Conservation (phyloP, 352 stramenopile species). For the Pythium monospermum region DNA sequence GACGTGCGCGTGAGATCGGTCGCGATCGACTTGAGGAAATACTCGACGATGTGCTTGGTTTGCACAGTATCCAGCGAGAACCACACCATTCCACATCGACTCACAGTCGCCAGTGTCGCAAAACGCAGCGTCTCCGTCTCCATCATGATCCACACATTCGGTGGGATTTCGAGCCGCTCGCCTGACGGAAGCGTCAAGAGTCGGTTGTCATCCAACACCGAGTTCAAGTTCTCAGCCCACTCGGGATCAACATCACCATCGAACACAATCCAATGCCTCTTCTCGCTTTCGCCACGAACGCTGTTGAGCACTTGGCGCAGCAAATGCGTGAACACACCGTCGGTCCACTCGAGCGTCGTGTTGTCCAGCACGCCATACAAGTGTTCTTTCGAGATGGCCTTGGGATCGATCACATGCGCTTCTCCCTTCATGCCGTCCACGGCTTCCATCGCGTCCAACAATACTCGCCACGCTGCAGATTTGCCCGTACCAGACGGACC, state of each 20-base stretch:
- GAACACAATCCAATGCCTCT: conserved; percentile 99
- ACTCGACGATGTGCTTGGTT: conserved; percentile 87
- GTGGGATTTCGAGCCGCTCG: conserved; percentile 96
- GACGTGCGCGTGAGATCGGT: conserved; percentile 56
- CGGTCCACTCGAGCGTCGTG: conserved; percentile 99
- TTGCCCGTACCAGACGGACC: conserved; percentile 97
- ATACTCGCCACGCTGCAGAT: conserved; percentile 89
- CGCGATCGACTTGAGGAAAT: conserved; percentile 72
- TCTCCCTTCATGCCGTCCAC: conserved; percentile 96
- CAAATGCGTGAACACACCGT: conserved; percentile 98
- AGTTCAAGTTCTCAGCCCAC: conserved; percentile 99
- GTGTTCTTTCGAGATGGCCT: conserved; percentile 97
- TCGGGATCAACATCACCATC: conserved; percentile 99
- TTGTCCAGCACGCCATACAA: conserved; percentile 99
- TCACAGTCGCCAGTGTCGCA: conserved; percentile 99
- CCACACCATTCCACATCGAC: conserved; percentile 99
- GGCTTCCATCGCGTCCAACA: conserved; percentile 93
- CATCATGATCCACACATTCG: conserved; percentile 99
- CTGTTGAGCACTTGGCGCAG: conserved; percentile 97
- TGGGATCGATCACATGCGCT: conserved; percentile 98
- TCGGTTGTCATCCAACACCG: conserved; percentile 99
- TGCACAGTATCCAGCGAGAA: conserved; percentile 97
- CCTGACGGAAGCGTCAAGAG: conserved; percentile 98
- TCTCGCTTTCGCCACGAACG: conserved; percentile 94
- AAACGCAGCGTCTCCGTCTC: conserved; percentile 99